Evolutionary conservation across 2,329 filamentous ascomycete genomes (phyloP).

Genomic region (Fusarium tanahbumbuense): DNA sequence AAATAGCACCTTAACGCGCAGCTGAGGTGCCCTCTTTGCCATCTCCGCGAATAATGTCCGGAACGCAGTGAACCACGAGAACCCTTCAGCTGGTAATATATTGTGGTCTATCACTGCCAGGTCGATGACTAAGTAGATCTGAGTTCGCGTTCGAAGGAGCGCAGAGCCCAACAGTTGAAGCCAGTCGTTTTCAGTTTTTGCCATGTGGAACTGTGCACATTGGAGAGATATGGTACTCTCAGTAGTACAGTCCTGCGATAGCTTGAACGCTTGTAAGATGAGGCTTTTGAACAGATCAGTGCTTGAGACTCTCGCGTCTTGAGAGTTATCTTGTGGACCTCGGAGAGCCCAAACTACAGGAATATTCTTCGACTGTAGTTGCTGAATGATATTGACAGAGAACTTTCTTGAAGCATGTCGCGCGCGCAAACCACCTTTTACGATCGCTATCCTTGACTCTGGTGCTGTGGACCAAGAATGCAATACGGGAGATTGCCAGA

Average conservation of each 20-base stretch:
- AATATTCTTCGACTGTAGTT: background rate
- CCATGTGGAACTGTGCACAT: background rate
- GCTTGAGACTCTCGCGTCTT: background rate
- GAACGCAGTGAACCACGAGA: slow-evolving; percentile 2
- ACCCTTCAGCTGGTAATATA: background rate
- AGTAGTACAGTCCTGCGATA: background rate
- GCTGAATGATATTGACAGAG: background rate
- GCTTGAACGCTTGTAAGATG: background rate
- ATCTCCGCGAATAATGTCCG: background rate
- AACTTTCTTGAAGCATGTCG: background rate
- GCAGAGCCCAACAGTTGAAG: background rate
- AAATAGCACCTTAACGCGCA: background rate
- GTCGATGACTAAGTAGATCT: background rate
- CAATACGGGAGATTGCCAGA: background rate
- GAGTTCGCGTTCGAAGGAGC: background rate
- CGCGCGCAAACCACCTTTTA: background rate
- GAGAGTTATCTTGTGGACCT: background rate
- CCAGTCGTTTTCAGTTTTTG: background rate
- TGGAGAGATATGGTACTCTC: background rate
- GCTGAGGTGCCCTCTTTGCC: background rate
- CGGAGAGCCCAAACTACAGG: background rate
- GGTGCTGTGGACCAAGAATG: background rate
- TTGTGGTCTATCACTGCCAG: background rate
- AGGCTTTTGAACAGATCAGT: background rate
- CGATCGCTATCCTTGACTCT: background rate